Evolutionary conservation across 1,284 basidiomycete species (phyloP).

Genomic region (Moniliella sp.): DNA sequence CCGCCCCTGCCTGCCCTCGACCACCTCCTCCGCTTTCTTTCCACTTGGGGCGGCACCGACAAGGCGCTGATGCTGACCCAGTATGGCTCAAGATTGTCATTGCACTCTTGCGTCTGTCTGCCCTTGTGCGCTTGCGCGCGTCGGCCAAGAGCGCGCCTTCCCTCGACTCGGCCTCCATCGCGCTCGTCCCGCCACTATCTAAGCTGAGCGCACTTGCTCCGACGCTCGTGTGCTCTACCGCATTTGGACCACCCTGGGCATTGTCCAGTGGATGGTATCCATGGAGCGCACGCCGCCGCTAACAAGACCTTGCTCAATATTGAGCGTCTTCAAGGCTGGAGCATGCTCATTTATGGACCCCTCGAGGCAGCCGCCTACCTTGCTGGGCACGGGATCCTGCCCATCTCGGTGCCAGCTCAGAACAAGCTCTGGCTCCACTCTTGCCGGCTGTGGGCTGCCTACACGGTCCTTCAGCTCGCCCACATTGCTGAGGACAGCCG

Average conservation of each 20-base stretch:
- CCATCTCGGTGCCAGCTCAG: conserved; percentile 13
- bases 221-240: conserved; percentile 26
- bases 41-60: conserved; percentile 29
- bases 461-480: conserved; percentile 24
- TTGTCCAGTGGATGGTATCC: conserved; percentile 27
- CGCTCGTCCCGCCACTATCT: conserved; percentile 9
- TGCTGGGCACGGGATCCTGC: conserved; percentile 19
- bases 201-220: conserved; percentile 15
- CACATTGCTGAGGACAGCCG: conserved; percentile 31
- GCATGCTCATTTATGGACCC: conserved; percentile 30
- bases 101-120: conserved; percentile 17
- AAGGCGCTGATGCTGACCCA: conserved; percentile 31
- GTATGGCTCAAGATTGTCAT: conserved; percentile 25
- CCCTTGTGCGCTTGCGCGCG: conserved; percentile 16
- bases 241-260: conserved; percentile 31
- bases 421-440: conserved; percentile 19
- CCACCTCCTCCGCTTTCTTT: conserved; percentile 25
- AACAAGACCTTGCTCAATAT: conserved; percentile 24
- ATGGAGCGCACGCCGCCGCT: conserved; percentile 23
- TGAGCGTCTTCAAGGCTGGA: conserved; percentile 30
- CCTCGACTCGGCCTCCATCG: conserved; percentile 7
- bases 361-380: conserved; percentile 32
- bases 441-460: conserved; percentile 25
- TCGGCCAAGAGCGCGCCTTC: conserved; percentile 8
- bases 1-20: conserved; percentile 17